A percentile compares a stretch with the other conserved stretches of the same genome.
phyloP scores from a whole-genome alignment of 306 rosid species.

The Inga leiocalycina region DNA sequence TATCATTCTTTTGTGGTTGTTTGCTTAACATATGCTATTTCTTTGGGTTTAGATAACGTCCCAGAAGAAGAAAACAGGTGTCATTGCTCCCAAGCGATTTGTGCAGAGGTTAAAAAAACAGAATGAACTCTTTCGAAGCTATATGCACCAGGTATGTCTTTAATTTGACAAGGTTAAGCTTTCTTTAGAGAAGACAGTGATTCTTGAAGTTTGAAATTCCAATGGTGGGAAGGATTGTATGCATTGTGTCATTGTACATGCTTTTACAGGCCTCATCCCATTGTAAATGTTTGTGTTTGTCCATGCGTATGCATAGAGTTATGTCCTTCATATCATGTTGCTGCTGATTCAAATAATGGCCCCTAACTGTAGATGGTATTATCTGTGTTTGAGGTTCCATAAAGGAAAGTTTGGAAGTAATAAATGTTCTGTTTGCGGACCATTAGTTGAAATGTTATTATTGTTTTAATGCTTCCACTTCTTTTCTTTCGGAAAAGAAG shows the following conservation, averaged over 20 bases:
- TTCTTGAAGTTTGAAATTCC: conserved; percentile 17
- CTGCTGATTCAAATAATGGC: conserved; percentile 23
- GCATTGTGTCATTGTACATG: not conserved
- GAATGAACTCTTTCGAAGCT: conserved; percentile 90
- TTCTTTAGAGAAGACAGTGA: not conserved
- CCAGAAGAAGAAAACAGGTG: conserved; percentile 93
- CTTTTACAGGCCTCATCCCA: not conserved
- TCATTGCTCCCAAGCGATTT: conserved; percentile 91
- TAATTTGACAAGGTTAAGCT: conserved; percentile 18
- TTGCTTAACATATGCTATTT: conserved; percentile 19
- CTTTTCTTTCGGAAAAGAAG: not conserved
- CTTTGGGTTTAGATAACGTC: conserved; percentile 70
- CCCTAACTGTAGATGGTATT: conserved; percentile 23
- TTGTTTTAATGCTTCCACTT: not conserved
- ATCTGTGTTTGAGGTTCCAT: conserved; percentile 10
- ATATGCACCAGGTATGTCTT: conserved; percentile 84
- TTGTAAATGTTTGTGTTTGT: conserved; percentile 19
- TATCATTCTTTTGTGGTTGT: conserved; percentile 5
- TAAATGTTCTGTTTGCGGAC: not conserved
- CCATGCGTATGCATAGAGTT: not conserved
- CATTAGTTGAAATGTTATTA: not conserved
- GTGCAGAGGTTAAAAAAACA: conserved; percentile 91
- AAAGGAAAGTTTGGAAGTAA: conserved; percentile 6
- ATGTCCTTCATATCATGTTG: conserved; percentile 2
- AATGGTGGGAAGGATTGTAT: not conserved